Evolutionary conservation across 2,329 filamentous ascomycete genomes (phyloP).

Genomic region (Sporothrix variecibatus): DNA sequence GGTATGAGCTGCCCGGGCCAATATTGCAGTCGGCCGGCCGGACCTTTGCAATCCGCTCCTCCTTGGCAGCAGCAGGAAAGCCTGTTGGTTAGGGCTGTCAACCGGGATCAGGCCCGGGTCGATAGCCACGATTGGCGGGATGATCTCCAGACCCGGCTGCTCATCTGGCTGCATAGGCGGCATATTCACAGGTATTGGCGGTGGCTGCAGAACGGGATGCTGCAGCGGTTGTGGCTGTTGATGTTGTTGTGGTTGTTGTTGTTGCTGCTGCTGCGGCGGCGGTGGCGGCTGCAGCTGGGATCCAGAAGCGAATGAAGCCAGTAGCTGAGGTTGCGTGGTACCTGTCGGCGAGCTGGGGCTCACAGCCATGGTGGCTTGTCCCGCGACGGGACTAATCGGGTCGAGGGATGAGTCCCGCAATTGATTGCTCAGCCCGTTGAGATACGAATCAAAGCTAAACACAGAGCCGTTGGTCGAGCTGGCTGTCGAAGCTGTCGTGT

Average conservation of each 20-base stretch:
- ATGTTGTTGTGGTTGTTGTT: background rate
- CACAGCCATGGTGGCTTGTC: background rate
- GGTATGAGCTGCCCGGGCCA: conserved; percentile 51
- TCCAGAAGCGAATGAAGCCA: conserved; percentile 20
- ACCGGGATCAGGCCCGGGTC: conserved; percentile 33
- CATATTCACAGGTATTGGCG: background rate
- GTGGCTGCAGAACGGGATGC: background rate
- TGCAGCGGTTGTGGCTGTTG: background rate
- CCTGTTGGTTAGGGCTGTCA: background rate
- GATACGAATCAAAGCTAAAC: conserved; percentile 26
- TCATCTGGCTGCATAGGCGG: background rate
- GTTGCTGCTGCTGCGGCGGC: background rate
- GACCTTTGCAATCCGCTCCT: background rate
- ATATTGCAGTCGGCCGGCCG: conserved; percentile 42
- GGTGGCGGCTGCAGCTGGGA: background rate
- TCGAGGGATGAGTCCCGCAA: conserved; percentile 19
- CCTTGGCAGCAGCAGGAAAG: background rate
- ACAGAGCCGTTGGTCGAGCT: conserved; percentile 27
- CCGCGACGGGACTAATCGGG: conserved; percentile 20
- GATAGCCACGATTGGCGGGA: conserved; percentile 14
- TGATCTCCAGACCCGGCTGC: conserved; percentile 26
- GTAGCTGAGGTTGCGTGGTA: background rate
- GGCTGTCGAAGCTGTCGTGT: conserved; percentile 27
- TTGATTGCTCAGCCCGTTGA: background rate
- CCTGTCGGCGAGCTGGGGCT: conserved; percentile 6